Evolutionary conservation across 139 green algal genomes (phyloP), one percentile per base, ranked within the genome.

Genomic region (Auxenochlorella pyrenoidosa): DNA sequence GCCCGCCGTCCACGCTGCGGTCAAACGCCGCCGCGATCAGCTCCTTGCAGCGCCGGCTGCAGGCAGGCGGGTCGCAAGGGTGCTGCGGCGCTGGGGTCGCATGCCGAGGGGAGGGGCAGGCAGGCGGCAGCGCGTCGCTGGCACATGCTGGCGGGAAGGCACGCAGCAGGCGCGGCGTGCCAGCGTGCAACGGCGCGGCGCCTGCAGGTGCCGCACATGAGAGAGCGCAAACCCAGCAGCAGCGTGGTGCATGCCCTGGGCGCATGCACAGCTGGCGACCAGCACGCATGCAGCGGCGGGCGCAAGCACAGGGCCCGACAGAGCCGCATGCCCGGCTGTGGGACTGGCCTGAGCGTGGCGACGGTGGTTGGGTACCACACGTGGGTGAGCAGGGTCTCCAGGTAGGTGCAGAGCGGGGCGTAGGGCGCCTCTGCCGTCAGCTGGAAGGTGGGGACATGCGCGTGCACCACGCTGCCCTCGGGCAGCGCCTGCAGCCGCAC

Each of bases 291-390:
- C 47, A 54, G 8, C 47, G 47, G 47, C 47, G 6, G 47, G n/a
- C n/a, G n/a, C n/a, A n/a, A n/a, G n/a, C n/a, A n/a, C n/a, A n/a
- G n/a, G n/a, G n/a, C n/a, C n/a, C n/a, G n/a, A 63, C 54, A 63
- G 10, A 24, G 15, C 54, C 54, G 18, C n/a, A n/a, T n/a, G 54
- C 54, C 3, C 47, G 12, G 54, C 54, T 63, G 54, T 22, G 15
- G 15, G 15, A 63, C 54, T 63, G 54, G 54, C 81, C 81, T 88
- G 3, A 98, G 92, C 0, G 96, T 98, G 36, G 96, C 96, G 19
- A 98, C 96, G 5, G 94, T 97, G 38, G 94, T 94, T 5, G 95
- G 96, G 88, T 98, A 98, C 95, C 94, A 89, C 28, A 90, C 75
- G 43, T 85, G 75, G 75, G 65, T 95, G 3, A 98, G 87, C 44